Conservation (phyloP, 2,329 filamentous ascomycete species). For the Dactylonectria estremocensis region DNA sequence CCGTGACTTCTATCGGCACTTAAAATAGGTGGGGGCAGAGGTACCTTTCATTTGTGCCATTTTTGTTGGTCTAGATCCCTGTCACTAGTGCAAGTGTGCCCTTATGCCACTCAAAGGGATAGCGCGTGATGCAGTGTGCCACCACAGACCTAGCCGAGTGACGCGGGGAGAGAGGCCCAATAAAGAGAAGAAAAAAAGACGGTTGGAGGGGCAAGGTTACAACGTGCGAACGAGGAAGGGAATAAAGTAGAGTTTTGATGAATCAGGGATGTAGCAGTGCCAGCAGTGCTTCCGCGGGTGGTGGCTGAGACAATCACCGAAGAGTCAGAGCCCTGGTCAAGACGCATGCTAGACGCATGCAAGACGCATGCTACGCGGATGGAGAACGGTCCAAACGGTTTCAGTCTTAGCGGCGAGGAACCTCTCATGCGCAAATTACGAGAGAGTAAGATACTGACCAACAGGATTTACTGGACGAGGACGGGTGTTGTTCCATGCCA, state of each 20-base stretch:
- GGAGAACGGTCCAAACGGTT: conserved; percentile 9
- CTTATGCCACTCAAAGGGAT: no score
- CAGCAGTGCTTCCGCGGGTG: no score
- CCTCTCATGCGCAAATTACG: conserved; percentile 29
- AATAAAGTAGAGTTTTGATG: conserved; percentile 36
- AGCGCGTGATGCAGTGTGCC: conserved; percentile 20
- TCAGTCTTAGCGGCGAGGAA: conserved; percentile 23
- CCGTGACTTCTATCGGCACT: no score
- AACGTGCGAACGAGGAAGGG: neutral
- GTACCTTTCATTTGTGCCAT: no score
- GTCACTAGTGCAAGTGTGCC: no score
- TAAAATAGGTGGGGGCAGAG: no score
- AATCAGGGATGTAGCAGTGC: conserved; percentile 3
- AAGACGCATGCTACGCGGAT: conserved; percentile 14
- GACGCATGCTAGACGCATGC: conserved; percentile 11
- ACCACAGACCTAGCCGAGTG: conserved; percentile 18
- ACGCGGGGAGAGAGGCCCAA: neutral
- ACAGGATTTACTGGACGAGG: no score
- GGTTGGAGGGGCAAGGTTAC: conserved; percentile 1
- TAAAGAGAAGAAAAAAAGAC: neutral
- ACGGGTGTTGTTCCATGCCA: neutral
- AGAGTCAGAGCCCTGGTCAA: conserved; percentile 7
- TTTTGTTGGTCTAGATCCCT: no score
- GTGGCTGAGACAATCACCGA: conserved; percentile 5
- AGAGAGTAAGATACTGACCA: no score